Evolutionary conservation across 257 asterid genomes (phyloP), one percentile per base, ranked within the genome.

Genomic region (Nicotiana tabacum): DNA sequence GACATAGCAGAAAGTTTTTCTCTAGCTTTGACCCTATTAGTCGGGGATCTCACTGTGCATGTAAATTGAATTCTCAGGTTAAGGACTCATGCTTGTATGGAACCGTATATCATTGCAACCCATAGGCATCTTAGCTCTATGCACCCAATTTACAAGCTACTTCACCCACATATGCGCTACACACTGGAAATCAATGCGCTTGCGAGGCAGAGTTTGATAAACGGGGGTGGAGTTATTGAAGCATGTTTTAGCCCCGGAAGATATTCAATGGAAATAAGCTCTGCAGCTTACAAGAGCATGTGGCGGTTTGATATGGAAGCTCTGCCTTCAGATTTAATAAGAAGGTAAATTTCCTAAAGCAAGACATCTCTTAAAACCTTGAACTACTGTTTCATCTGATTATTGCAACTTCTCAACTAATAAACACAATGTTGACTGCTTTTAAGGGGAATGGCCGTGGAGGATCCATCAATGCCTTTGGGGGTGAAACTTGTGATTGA

Each of bases 161-260:
- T 95, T n/a, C 94, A 92, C 84, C 98, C 99, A 21, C 98, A 95
- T 62, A 89, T 90, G 92, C 97, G 98, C 37, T 92, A 93, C 87
- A 96, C 99, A 21, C 82, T 94, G 93, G 96, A 96, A 83, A 96
- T 96, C 83, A 96, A 94, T 81, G 99, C 98, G 37, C 92, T 96
- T 35, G 98, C 98, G 0, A 89, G 99, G 88, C 98, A 93, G 81
- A 91, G 88, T 79, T 84, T 96, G 53, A 91, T 96, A 60, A 96
- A 89, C 27, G 99, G 95, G 1, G 99, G 99, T 82, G 99, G 98
- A 80, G 84, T 96, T 72, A 93, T 96, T 7, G 99, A 96, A 85
- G 90, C 91, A 12, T 90, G 93, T 77, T 93, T 94, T 85, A 90
- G 95, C 89, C 98, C 99, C 0, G 98, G 95, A 77, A 89, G 88